A percentile compares a stretch with the other conserved stretches of the same genome.
phyloP scores from a whole-genome alignment of 345 rosid species.

The Eucalyptus camaldulensis region DNA sequence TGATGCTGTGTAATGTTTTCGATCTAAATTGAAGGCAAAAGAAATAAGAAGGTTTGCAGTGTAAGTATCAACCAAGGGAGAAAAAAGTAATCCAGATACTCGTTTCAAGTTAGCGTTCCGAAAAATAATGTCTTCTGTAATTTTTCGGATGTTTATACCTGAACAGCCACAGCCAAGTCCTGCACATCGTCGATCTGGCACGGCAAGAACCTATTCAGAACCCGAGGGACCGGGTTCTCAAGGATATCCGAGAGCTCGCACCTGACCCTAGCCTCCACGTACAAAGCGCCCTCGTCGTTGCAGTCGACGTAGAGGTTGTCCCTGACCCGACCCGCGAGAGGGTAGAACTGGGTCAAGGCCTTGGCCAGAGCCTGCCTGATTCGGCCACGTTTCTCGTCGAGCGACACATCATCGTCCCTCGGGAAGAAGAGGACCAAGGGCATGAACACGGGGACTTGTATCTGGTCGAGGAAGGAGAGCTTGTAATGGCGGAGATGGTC shows the following conservation, averaged over 20 bases:
- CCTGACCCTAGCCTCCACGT: conserved; percentile 2
- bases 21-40: no score
- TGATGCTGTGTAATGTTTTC: no score
- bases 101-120: background rate
- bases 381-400: background rate
- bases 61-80: no score
- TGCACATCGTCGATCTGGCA: background rate
- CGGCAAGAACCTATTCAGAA: background rate
- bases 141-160: background rate
- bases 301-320: conserved; percentile 1
- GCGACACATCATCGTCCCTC: background rate
- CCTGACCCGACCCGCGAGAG: conserved; percentile 4
- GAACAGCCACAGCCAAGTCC: background rate
- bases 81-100: background rate
- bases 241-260: background rate
- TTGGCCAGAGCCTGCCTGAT: conserved; percentile 4
- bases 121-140: background rate
- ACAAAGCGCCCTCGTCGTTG: conserved; percentile 4
- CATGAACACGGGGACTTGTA: background rate
- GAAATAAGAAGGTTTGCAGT: no score
- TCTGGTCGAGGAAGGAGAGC: conserved; percentile 16
- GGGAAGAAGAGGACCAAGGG: conserved; percentile 9
- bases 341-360: background rate
- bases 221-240: background rate
- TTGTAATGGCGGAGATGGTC: background rate